A percentile compares a stretch with the other conserved stretches of the same genome.
Evolutionary conservation across 2,329 filamentous ascomycete species (phyloP).

Genomic region (Leptographium procerum): DNA sequence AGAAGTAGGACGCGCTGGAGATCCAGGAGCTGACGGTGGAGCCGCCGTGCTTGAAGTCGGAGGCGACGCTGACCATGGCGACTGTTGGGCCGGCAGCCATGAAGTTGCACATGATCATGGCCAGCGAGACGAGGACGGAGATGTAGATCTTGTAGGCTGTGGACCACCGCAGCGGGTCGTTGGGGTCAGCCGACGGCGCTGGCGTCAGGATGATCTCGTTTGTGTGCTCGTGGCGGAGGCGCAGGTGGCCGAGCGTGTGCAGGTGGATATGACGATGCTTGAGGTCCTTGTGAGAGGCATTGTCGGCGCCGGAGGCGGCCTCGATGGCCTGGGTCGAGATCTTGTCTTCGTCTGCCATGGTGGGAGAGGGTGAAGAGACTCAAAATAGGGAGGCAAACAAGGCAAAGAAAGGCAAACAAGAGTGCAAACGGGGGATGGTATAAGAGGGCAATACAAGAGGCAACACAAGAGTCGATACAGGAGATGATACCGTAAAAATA

Average conservation of each 20-base stretch:
- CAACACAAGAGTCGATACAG: too few relatives aligned
- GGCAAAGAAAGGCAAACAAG: too few relatives aligned
- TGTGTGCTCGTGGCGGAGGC: constrained; percentile 28
- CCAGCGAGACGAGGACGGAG: constrained; percentile 35
- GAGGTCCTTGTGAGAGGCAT: neutral
- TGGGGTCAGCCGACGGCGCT: constrained; percentile 34
- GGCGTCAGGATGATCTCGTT: constrained; percentile 41
- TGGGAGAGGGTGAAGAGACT: neutral
- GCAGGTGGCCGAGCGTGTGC: constrained; percentile 28
- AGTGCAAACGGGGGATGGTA: too few relatives aligned
- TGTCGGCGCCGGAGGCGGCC: neutral
- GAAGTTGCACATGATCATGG: constrained; percentile 46
- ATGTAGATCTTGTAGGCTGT: constrained; percentile 33
- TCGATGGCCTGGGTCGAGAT: neutral
- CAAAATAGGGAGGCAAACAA: too few relatives aligned
- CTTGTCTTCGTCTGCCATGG: neutral
- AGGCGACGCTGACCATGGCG: constrained; percentile 38
- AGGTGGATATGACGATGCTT: neutral
- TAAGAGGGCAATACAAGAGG: too few relatives aligned
- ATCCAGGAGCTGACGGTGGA: constrained; percentile 22
- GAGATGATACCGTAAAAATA: too few relatives aligned
- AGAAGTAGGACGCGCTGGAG: constrained; percentile 38
- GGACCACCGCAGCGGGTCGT: constrained; percentile 44
- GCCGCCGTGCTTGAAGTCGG: constrained; percentile 18
- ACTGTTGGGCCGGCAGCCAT: constrained; percentile 43